Base-by-base conservation (phyloP, 257 asterid species). In the Buddleja alternifolia region DNA sequence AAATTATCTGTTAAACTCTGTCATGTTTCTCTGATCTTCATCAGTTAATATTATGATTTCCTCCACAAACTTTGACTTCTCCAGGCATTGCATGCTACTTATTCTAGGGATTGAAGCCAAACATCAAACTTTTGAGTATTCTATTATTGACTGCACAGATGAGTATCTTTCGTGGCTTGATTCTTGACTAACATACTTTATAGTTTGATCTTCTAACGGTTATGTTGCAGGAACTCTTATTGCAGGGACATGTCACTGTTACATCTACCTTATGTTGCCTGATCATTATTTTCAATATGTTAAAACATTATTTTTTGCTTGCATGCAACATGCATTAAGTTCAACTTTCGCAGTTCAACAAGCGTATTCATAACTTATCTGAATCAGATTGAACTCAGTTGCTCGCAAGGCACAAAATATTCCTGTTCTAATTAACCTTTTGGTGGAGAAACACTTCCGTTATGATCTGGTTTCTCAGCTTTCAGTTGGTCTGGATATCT, bases 171-270 rank as follows among this genome's bases (percentile, higher is more conserved):
- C 14, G 21, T 67, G 51, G 67, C 39, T 42, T 58, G 59, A 58
- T 40, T 69, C 24, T 59, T 66, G 23, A 75, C 86, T 78, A 66
- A 82, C 83, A 50, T 23, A 36, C 75, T 44, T 66, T 66, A 59
- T 70, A 77, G 67, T 69, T 76, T 78, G 77, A 55, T 67, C 62
- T 65, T 69, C 60, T 71, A 47, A 64, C 77, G 69, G 75, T 74
- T 76, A 48, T 74, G 50, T 64, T 78, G 86, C 91, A 85, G 88
- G 86, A 69, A 55, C 32, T 57, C 58, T n/a, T 41, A 39, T 60
- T 68, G 83, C 82, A 46, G 77, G 79, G 37, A 59, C 72, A 75
- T 69, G 50, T 68, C 77, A 75, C 82, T 58, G 72, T 73, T 54
- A 20, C 60, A 53, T 66, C 40, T 53, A 63, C 60, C 48, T 56